Base-by-base conservation (phyloP, 2,329 filamentous ascomycete species). In the Boeremia exigua region DNA sequence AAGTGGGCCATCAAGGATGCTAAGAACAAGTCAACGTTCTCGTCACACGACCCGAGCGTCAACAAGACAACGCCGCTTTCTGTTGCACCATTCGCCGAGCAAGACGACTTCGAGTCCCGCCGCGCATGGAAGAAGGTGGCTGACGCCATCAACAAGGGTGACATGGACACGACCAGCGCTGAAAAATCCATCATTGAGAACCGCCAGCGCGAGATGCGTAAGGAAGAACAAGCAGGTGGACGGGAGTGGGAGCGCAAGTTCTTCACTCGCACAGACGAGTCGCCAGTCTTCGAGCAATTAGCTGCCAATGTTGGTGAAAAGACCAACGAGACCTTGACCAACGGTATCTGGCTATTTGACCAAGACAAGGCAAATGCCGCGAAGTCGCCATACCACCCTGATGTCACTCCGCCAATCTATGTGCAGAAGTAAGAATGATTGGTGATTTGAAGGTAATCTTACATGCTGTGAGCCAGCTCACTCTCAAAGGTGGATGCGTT, bases 131-230 rank as follows among this genome's bases (percentile, higher is more conserved):
- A 84, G 60, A 91, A 90, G 69, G 94, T 98, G 25, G 91, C 91
- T 0, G 84, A 85, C 28, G 92, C 88, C 42, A 95, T 98, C 67
- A 82, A 86, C 53, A 86, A 84, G 63, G 90, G 92, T 54, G 91
- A 97, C 74, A 91, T 97, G 84, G 91, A 96, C 65, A 79, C 84
- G 4, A 91, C 92, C 0, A 86, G 87, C 1, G 71, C 78, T 12
- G 91, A 96, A 73, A 98, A 98, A 81, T 84, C 85, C 54, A 91
- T 91, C 76, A 96, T 98, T 61, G 95, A 98, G 77, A 91, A 92
- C 65, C 87, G 88, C 32, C 94, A 98, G 81, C 87, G 92, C 12
- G 91, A 84, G 75, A 82, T 86, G 78, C 86, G 93, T 61, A 85
- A 85, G 72, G 81, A 86, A 69, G 93, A 97, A 75, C 86, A 86